phyloP scores from a whole-genome alignment of 768 basidiomycete genomes.

The Leccinum subgranulosum region DNA sequence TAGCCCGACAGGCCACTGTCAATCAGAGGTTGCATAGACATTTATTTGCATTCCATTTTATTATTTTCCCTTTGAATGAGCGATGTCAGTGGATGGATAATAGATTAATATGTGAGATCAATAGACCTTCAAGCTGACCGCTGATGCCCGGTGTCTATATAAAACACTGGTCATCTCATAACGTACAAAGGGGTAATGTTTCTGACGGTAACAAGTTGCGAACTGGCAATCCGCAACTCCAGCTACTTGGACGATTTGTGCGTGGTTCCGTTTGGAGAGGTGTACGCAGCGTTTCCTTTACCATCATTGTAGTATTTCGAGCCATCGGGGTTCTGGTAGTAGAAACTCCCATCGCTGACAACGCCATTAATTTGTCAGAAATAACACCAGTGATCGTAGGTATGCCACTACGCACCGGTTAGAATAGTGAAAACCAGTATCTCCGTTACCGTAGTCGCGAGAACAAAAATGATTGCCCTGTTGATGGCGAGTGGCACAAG shows the following conservation, averaged over 20 bases:
- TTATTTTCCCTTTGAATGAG: no score
- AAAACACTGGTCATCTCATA: no score
- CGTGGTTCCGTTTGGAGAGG: not conserved
- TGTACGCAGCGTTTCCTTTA: not conserved
- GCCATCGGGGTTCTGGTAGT: not conserved
- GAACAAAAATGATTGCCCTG: not conserved
- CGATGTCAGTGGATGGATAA: no score
- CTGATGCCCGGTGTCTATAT: no score
- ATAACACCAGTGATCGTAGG: not conserved
- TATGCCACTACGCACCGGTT: not conserved
- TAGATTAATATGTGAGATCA: no score
- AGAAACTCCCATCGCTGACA: not conserved
- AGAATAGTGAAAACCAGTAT: not conserved
- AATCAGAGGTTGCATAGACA: no score
- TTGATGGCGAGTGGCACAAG: not conserved
- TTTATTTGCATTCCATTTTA: no score
- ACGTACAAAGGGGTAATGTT: no score
- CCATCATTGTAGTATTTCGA: not conserved
- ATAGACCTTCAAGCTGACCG: no score
- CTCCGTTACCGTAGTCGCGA: not conserved
- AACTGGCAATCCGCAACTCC: no score
- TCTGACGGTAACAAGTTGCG: no score
- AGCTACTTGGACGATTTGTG: not conserved
- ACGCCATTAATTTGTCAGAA: not conserved
- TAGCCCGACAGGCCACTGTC: no score